phyloP scores from a whole-genome alignment of 2,329 filamentous ascomycete genomes.

The Ascochyta lentis region DNA sequence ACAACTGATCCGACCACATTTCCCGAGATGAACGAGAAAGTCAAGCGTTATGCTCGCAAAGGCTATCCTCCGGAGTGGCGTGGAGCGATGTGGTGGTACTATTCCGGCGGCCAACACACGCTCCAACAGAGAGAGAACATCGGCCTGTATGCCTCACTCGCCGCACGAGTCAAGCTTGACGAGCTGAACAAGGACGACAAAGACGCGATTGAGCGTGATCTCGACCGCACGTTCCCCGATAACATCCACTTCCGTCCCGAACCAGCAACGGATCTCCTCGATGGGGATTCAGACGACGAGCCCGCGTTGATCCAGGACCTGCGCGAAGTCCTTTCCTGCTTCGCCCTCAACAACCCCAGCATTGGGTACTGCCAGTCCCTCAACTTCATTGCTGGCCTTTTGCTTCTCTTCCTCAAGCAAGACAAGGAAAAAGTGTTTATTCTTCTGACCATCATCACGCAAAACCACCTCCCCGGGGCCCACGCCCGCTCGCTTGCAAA shows the following conservation, averaged over 20 bases:
- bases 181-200: slow-evolving; percentile 73
- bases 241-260: slow-evolving; percentile 86
- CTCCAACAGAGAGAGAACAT: slow-evolving; percentile 69
- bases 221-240: slow-evolving; percentile 93
- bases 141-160: slow-evolving; percentile 76
- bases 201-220: slow-evolving; percentile 91
- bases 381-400: slow-evolving; percentile 89
- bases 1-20: slow-evolving; percentile 77
- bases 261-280: slow-evolving; percentile 40
- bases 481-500: slow-evolving; percentile 92
- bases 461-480: slow-evolving; percentile 85
- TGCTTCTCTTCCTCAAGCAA: slow-evolving; percentile 81
- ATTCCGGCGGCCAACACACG: slow-evolving; percentile 84
- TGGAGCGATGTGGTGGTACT: slow-evolving; percentile 97
- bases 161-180: slow-evolving; percentile 69
- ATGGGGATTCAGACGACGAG: slow-evolving; percentile 59
- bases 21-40: slow-evolving; percentile 78
- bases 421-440: slow-evolving; percentile 92
- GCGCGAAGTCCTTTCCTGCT: slow-evolving; percentile 85
- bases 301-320: slow-evolving; percentile 81
- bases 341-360: slow-evolving; percentile 85
- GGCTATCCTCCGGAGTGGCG: slow-evolving; percentile 93
- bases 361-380: slow-evolving; percentile 97
- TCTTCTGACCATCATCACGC: slow-evolving; percentile 90
- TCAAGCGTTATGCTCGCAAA: slow-evolving; percentile 90